phyloP scores from a whole-genome alignment of 1,284 basidiomycete species.

The Pisolithus thermaeus region DNA sequence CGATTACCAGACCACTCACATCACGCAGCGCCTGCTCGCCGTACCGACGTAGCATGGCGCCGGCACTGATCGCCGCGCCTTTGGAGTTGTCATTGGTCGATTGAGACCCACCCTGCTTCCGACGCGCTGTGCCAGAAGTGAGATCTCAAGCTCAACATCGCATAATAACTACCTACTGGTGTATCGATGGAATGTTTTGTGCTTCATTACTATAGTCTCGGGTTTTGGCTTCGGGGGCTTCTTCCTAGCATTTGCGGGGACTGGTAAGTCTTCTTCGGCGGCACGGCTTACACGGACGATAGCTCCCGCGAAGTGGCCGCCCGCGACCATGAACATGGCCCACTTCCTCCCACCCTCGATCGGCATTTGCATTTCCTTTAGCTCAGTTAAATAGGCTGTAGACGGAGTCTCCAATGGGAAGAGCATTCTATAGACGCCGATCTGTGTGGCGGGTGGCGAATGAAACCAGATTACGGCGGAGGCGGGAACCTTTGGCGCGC shows the following conservation, averaged over 20 bases:
- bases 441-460: constrained; percentile 73
- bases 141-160: neutral
- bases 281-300: constrained; percentile 66
- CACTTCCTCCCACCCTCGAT: constrained; percentile 70
- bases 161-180: constrained; percentile 62
- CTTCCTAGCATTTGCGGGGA: constrained; percentile 41
- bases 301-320: constrained; percentile 95
- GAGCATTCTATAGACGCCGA: constrained; percentile 81
- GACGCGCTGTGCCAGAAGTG: constrained; percentile 57
- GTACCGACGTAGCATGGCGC: constrained; percentile 90
- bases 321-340: constrained; percentile 94
- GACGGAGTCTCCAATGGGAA: constrained; percentile 49
- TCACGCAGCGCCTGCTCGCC: constrained; percentile 92
- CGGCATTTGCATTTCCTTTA: constrained; percentile 64
- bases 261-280: constrained; percentile 35
- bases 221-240: constrained; percentile 57
- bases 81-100: constrained; percentile 90
- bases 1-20: constrained; percentile 38
- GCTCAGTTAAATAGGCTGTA: constrained; percentile 45
- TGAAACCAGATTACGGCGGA: constrained; percentile 90
- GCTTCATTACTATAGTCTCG: constrained; percentile 75
- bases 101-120: constrained; percentile 97
- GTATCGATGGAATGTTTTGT: constrained; percentile 98
- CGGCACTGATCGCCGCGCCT: constrained; percentile 90
- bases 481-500: constrained; percentile 43